These are phyloP conservation scores for Lactifluus echinatus DNA, from an alignment of 768 basidiomycete genomes.

Conservation along the genomic window DNA sequence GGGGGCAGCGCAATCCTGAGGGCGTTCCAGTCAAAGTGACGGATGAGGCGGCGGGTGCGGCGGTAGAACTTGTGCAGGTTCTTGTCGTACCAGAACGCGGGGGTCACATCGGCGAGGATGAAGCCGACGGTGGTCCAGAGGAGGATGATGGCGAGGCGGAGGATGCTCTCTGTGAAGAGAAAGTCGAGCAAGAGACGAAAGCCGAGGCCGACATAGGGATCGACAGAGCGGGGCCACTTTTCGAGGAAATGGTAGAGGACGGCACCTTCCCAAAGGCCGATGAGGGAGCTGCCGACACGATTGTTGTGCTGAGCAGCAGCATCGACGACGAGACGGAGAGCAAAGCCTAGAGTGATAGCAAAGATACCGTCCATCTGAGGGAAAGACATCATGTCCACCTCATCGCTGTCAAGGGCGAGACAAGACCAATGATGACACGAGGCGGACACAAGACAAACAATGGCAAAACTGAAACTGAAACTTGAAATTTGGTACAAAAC, in stretches of 20 bases:
- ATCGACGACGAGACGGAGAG: slow-evolving; percentile 54
- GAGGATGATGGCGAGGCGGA: slow-evolving; percentile 37
- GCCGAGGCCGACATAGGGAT: slow-evolving; percentile 60
- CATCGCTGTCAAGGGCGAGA: no score
- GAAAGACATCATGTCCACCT: no score
- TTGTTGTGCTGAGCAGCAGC: slow-evolving; percentile 39
- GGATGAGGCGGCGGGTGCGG: slow-evolving; percentile 21
- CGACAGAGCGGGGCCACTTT: slow-evolving; percentile 54
- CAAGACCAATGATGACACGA: not conserved
- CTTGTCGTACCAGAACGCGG: slow-evolving; percentile 37
- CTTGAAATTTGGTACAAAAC: no score
- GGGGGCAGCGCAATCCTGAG: slow-evolving; percentile 19
- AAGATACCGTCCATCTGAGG: slow-evolving; percentile 55
- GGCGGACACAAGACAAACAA: not conserved
- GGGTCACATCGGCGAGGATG: slow-evolving; percentile 44
- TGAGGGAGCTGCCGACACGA: slow-evolving; percentile 51
- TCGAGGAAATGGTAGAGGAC: slow-evolving; percentile 64
- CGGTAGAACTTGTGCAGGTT: slow-evolving; percentile 27
- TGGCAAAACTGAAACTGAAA: no score
- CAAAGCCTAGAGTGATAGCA: slow-evolving; percentile 61
- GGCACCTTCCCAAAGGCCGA: slow-evolving; percentile 75
- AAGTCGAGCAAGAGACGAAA: slow-evolving; percentile 69
- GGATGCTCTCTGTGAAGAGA: slow-evolving; percentile 48
- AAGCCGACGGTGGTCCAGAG: slow-evolving; percentile 48
- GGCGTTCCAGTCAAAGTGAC: slow-evolving; percentile 15